These are phyloP conservation scores for Lentinula novae-zelandiae DNA, from an alignment of 1,284 basidiomycete species.

Conservation along the genomic window DNA sequence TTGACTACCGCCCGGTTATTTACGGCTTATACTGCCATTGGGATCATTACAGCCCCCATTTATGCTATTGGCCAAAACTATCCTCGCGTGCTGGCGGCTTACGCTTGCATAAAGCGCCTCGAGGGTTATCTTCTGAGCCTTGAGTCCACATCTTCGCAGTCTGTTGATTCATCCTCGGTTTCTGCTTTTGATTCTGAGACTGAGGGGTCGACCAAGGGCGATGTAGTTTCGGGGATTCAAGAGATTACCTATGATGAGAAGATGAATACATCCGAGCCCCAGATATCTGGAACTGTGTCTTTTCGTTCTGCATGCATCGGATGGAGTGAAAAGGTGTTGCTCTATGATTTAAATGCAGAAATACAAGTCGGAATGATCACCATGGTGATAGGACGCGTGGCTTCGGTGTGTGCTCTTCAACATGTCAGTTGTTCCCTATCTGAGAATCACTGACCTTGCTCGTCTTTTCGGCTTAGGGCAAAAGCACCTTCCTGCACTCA, in stretches of 20 bases:
- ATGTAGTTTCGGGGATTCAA: not conserved
- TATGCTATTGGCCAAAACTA: not conserved
- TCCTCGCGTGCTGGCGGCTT: not conserved
- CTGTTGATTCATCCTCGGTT: not conserved
- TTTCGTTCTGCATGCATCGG: not conserved
- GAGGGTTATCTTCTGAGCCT: not conserved
- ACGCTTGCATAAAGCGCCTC: not conserved
- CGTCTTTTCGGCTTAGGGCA: not conserved
- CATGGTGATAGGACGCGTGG: slow-evolving; percentile 1
- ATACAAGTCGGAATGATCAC: not conserved
- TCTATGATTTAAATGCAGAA: not conserved
- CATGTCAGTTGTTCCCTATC: not conserved
- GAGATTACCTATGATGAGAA: not conserved
- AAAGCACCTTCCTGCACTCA: not conserved
- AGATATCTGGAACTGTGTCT: not conserved
- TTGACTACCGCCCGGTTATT: not conserved
- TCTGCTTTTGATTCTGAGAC: not conserved
- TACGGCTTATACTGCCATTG: slow-evolving; percentile 2
- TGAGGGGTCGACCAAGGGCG: not conserved
- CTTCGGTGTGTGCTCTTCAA: not conserved
- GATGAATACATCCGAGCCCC: not conserved
- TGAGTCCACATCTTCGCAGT: not conserved
- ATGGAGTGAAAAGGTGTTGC: not conserved
- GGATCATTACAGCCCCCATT: not conserved
- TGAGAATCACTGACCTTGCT: not conserved